Evolutionary conservation across 2,329 filamentous ascomycete species (phyloP).

Genomic region (Fusarium piperis): DNA sequence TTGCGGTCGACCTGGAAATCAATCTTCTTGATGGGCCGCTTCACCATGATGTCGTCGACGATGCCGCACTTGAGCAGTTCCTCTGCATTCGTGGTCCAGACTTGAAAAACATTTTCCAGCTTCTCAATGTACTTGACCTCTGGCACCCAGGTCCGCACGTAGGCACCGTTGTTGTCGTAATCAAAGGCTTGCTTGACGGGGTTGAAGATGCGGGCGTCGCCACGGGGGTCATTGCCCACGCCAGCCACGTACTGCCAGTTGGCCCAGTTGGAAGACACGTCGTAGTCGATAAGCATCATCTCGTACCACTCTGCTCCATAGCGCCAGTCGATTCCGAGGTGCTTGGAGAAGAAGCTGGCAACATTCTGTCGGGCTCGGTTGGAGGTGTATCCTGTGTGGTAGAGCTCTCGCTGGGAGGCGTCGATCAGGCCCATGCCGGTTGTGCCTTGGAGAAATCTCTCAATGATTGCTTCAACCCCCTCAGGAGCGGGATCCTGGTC

Average conservation of each 20-base stretch:
- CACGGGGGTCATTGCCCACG: slow-evolving; percentile 81
- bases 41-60: slow-evolving; percentile 69
- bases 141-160: slow-evolving; percentile 77
- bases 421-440: slow-evolving; percentile 84
- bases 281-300: slow-evolving; percentile 77
- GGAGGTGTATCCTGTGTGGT: slow-evolving; percentile 80
- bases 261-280: slow-evolving; percentile 79
- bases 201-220: slow-evolving; percentile 79
- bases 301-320: slow-evolving; percentile 88
- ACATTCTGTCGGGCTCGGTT: slow-evolving; percentile 82
- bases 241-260: slow-evolving; percentile 87
- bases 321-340: slow-evolving; percentile 81
- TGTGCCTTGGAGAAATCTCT: slow-evolving; percentile 71
- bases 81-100: slow-evolving; percentile 70
- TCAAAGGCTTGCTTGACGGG: slow-evolving; percentile 83
- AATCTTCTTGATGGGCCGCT: slow-evolving; percentile 72
- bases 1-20: slow-evolving; percentile 68
- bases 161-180: slow-evolving; percentile 76
- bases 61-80: slow-evolving; percentile 68
- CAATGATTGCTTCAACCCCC: slow-evolving; percentile 59
- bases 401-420: slow-evolving; percentile 78
- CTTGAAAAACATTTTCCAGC: slow-evolving; percentile 72
- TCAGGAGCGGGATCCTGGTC: slow-evolving; percentile 54
- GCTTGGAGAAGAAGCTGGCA: slow-evolving; percentile 77
- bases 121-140: slow-evolving; percentile 68